phyloP scores from a whole-genome alignment of 176 grass and related monocot species.

The Hordeum marinum region DNA sequence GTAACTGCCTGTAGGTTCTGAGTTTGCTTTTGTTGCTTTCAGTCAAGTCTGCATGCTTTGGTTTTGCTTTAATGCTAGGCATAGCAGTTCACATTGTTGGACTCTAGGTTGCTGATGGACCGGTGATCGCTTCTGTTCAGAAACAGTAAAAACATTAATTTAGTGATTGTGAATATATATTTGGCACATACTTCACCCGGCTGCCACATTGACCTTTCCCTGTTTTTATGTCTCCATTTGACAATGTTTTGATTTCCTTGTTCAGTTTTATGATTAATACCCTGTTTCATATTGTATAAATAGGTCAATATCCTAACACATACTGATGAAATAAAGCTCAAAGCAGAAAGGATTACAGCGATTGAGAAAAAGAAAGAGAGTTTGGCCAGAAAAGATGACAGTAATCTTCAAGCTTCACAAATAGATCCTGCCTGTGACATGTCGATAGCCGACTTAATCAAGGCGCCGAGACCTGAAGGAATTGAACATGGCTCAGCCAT shows the following conservation, averaged over 20 bases:
- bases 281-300: constrained; percentile 2
- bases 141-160: not conserved
- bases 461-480: not conserved
- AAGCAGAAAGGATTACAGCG: not conserved
- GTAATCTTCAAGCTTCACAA: not conserved
- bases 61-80: not conserved
- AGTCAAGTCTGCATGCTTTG: not conserved
- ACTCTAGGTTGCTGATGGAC: not conserved
- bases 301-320: constrained; percentile 86
- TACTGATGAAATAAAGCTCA: constrained; percentile 63
- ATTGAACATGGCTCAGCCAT: not conserved
- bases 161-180: not conserved
- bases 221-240: not conserved
- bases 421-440: not conserved
- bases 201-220: not conserved
- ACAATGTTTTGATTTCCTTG: not conserved
- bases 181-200: not conserved
- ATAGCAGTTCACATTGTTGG: not conserved
- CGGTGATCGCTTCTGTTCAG: not conserved
- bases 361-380: constrained; percentile 43
- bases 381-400: not conserved
- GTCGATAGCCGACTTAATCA: not conserved
- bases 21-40: not conserved
- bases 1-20: not conserved
- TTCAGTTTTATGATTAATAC: not conserved